These are phyloP conservation scores for Pseudocercospora cruenta DNA, from an alignment of 2,329 filamentous ascomycete species.

Conservation along the genomic window DNA sequence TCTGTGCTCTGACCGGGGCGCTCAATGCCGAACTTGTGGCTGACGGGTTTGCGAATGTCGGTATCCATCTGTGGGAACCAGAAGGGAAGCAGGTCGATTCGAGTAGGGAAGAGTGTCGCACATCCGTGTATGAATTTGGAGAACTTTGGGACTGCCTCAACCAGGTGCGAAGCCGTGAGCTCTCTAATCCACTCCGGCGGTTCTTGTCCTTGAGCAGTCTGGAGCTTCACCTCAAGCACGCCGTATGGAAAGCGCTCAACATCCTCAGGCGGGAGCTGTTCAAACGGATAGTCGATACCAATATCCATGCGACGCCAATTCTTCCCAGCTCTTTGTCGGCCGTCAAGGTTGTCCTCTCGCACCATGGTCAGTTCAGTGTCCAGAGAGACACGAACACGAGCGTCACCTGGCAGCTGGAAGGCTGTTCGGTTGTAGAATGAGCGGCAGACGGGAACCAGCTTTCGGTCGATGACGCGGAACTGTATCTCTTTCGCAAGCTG, in stretches of 20 bases:
- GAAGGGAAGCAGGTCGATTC: slow-evolving; percentile 88
- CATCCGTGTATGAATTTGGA: slow-evolving; percentile 98
- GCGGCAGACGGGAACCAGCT: slow-evolving; percentile 84
- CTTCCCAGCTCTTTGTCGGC: slow-evolving; percentile 71
- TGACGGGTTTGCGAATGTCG: slow-evolving; percentile 91
- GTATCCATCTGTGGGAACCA: slow-evolving; percentile 99
- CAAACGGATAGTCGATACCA: slow-evolving; percentile 92
- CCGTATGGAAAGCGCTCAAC: slow-evolving; percentile 93
- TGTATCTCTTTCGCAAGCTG: slow-evolving; percentile 89
- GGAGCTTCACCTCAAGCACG: slow-evolving; percentile 93
- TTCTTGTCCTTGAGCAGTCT: slow-evolving; percentile 93
- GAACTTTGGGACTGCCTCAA: slow-evolving; percentile 98
- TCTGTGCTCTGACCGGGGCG: slow-evolving; percentile 74
- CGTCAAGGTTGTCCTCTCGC: slow-evolving; percentile 92
- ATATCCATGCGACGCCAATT: slow-evolving; percentile 99
- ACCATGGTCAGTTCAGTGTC: slow-evolving; percentile 96
- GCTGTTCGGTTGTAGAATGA: slow-evolving; percentile 98
- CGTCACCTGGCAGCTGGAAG: slow-evolving; percentile 95
- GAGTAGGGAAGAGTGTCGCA: slow-evolving; percentile 80
- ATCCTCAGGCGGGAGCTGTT: slow-evolving; percentile 81
- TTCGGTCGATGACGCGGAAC: slow-evolving; percentile 85
- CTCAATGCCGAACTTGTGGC: slow-evolving; percentile 87
- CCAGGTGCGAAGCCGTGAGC: slow-evolving; percentile 87
- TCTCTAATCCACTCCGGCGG: slow-evolving; percentile 96
- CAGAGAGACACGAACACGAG: slow-evolving; percentile 91